A percentile compares a stretch with the other conserved stretches of the same genome.
phyloP scores from a whole-genome alignment of 83 land plant genomes.

The Isoetes engelmannii region DNA sequence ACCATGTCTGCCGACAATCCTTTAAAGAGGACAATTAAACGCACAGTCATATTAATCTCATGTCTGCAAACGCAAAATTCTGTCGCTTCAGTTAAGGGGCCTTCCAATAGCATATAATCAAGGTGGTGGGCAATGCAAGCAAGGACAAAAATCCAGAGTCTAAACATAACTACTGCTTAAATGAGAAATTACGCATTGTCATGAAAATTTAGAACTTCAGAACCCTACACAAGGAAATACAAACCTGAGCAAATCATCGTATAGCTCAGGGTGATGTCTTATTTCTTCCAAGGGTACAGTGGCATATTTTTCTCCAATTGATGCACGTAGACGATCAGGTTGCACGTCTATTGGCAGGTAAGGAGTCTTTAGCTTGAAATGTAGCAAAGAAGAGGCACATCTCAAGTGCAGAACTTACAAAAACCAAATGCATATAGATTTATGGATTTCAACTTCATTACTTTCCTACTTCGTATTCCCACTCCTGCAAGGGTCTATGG shows the following conservation, averaged over 20 bases:
- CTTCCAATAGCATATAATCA: background rate
- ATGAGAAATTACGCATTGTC: background rate
- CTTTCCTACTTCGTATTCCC: slow-evolving; percentile 15
- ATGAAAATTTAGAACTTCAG: background rate
- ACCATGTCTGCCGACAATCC: slow-evolving; percentile 29
- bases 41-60: slow-evolving; percentile 32
- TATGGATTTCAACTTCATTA: slow-evolving; percentile 29
- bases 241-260: slow-evolving; percentile 29
- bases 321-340: slow-evolving; percentile 20
- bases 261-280: slow-evolving; percentile 15
- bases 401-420: slow-evolving; percentile 4
- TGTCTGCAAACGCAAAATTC: slow-evolving; percentile 15
- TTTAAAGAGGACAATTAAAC: slow-evolving; percentile 31
- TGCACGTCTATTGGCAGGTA: slow-evolving; percentile 18
- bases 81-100: no score
- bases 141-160: background rate
- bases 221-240: background rate
- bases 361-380: background rate
- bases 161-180: background rate
- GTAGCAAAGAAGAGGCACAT: background rate
- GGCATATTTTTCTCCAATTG: slow-evolving; percentile 24
- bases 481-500: slow-evolving; percentile 30
- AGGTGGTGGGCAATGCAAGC: background rate
- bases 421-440: slow-evolving; percentile 31
- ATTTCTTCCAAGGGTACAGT: slow-evolving; percentile 22